Evolutionary conservation across 768 basidiomycete genomes (phyloP), one percentile per base, ranked within the genome.

Genomic region (Kwoniella bestiolae): DNA sequence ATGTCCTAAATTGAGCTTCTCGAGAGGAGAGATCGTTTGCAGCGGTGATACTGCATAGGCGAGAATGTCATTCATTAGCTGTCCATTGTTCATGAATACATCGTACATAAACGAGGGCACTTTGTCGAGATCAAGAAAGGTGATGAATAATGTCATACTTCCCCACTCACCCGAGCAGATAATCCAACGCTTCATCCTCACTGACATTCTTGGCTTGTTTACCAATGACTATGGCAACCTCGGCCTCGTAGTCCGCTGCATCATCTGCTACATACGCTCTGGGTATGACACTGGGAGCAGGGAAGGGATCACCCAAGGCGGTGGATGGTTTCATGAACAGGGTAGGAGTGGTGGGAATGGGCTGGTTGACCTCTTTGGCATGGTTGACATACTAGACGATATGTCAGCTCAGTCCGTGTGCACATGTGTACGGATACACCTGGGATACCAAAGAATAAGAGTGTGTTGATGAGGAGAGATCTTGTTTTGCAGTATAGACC

Each of bases 181-280:
- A 92, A 77, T 93, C 89, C 45, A 94, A 84, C 0, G 92, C 92
- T 6, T 93, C 87, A 1, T 83, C 87, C 76, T 91, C 90, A 0
- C 87, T 85, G 25, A 95, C 91, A 74, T 94, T 82, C 83, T 89
- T 91, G 14, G 89, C 88, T 1, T 87, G 77, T 76, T 90, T 91
- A 44, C 92, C 91, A 56, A 95, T 90, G 60, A 94, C 89, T 68
- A 95, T 85, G 1, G 59, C 81, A 14, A 80, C 41, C 50, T 82
- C 81, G 2, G 71, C 50, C 67, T 82, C 81, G 63, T 81, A 82
- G 55, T 82, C 80, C 14, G 73, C 77, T 9, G 73, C 64, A 34
- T 80, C 47, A 49, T 73, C 73, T 23, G 58, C 53, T 0, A 53
- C 53, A 51, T 67, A 67, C 2, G 70, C 58, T 44, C 67, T 75